Evolutionary conservation across 1,284 basidiomycete species (phyloP).

Genomic region (Sanghuangporus baumii): DNA sequence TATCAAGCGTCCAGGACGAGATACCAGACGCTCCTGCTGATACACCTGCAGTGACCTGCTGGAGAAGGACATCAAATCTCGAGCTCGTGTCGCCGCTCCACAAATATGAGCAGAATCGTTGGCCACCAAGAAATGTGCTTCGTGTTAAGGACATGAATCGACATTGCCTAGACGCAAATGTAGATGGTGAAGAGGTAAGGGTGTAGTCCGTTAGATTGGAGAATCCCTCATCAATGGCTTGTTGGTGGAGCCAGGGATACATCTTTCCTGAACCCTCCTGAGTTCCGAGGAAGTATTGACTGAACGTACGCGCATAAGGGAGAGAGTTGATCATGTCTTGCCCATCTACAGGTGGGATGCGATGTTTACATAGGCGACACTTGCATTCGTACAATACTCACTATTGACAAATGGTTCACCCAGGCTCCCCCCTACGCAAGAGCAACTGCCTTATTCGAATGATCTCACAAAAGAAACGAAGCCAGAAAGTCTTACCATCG

Average conservation of each 20-base stretch:
- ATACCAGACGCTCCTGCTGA: slow-evolving; percentile 36
- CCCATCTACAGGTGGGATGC: slow-evolving; percentile 26
- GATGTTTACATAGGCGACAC: not conserved
- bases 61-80: slow-evolving; percentile 31
- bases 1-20: slow-evolving; percentile 37
- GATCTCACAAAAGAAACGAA: not conserved
- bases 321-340: slow-evolving; percentile 29
- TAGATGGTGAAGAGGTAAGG: not conserved
- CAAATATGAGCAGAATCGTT: slow-evolving; percentile 37
- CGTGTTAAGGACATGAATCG: slow-evolving; percentile 36
- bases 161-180: slow-evolving; percentile 24
- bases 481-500: slow-evolving; percentile 25
- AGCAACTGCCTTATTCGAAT: not conserved
- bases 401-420: slow-evolving; percentile 37
- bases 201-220: slow-evolving; percentile 28
- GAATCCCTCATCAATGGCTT: slow-evolving; percentile 26
- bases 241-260: slow-evolving; percentile 38
- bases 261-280: slow-evolving; percentile 36
- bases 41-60: slow-evolving; percentile 35
- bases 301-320: slow-evolving; percentile 33
- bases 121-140: slow-evolving; percentile 36
- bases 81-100: slow-evolving; percentile 38
- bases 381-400: slow-evolving; percentile 16
- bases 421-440: slow-evolving; percentile 29
- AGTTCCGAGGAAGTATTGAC: slow-evolving; percentile 36